A percentile compares a stretch with the other conserved stretches of the same genome.
Evolutionary conservation across 345 rosid genomes (phyloP).

Genomic region (Brassica nigra): DNA sequence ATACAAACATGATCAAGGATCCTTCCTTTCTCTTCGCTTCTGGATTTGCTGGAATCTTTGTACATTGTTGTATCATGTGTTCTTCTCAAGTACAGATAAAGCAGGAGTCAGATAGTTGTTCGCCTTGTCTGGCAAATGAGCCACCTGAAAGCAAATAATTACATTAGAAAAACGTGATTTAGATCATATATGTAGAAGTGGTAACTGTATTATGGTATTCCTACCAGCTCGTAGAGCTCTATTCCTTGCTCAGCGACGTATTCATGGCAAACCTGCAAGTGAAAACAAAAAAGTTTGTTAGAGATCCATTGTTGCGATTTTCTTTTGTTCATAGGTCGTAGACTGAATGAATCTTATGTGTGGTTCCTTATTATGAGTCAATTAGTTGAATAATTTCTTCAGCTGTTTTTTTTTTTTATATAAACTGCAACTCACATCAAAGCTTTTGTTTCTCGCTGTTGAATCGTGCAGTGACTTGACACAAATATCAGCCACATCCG

Average conservation of each 20-base stretch:
- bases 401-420: not conserved
- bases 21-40: not conserved
- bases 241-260: constrained; percentile 82
- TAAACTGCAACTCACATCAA: constrained; percentile 60
- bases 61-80: constrained; percentile 62
- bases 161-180: too few relatives aligned
- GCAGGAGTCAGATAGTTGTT: constrained; percentile 96
- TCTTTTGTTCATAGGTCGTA: not conserved
- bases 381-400: not conserved
- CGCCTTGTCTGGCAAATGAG: constrained; percentile 96
- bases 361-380: not conserved
- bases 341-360: not conserved
- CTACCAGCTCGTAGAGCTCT: constrained; percentile 91
- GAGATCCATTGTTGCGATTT: not conserved
- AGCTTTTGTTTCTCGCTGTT: constrained; percentile 94
- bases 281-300: constrained; percentile 14
- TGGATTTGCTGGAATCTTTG: not conserved
- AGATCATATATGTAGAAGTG: too few relatives aligned
- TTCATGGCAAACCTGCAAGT: constrained; percentile 82
- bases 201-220: not conserved
- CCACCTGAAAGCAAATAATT: constrained; percentile 53
- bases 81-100: constrained; percentile 79
- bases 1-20: constrained; percentile 9
- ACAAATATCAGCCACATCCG: constrained; percentile 90
- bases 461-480: constrained; percentile 92